Base-by-base conservation (phyloP, 108 stramenopile genomes). In the Schizochytrium sp. region DNA sequence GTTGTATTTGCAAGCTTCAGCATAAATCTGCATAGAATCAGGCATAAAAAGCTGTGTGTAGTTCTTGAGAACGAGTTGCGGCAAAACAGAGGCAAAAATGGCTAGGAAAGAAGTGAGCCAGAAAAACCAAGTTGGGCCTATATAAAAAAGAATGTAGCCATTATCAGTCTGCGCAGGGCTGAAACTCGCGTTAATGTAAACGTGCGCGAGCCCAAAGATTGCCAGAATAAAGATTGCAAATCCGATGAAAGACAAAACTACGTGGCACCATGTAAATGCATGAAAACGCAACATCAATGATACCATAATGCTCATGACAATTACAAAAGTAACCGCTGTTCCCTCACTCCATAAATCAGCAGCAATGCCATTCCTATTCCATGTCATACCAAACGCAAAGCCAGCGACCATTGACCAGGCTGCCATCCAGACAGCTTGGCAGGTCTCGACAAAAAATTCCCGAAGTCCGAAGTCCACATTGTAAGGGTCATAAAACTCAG, bases 271-370 rank as follows among this genome's bases (percentile, higher is more conserved):
- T 7, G 72, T 72, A 41, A 72, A 41, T n/a, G 41, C 72, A 15
- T 72, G 72, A 0, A 41, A 72, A 41, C 72, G 72, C 72, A 72
- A 15, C 72, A 72, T 15, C 40, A 72, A 41, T 12, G 72, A 72
- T 12, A 41, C 42, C 40, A 72, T n/a, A 5, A 72, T 15, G n/a
- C 72, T 42, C 28, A 8, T 72, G 40, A 72, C n/a, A 42, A 72
- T 28, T n/a, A 72, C 72, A 28, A 72, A 28, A 41, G 72, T 41
- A 41, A 72, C 38, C 72, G 42, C 12, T 8, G 72, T 72, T n/a
- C 72, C 15, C 41, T 72, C 38, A 8, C 40, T 41, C 72, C 72
- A 72, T 41, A 72, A 8, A 41, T 41, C 72, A 15, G 72, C 72
- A 5, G 42, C 10, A 5, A 12, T 41, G n/a, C 72, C 72, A 12